Percentiles rank a stretch among this genome's conserved stretches.
Conservation (phyloP, 31 red algal genomes). For the Odonthalia washingtoniensis region DNA sequence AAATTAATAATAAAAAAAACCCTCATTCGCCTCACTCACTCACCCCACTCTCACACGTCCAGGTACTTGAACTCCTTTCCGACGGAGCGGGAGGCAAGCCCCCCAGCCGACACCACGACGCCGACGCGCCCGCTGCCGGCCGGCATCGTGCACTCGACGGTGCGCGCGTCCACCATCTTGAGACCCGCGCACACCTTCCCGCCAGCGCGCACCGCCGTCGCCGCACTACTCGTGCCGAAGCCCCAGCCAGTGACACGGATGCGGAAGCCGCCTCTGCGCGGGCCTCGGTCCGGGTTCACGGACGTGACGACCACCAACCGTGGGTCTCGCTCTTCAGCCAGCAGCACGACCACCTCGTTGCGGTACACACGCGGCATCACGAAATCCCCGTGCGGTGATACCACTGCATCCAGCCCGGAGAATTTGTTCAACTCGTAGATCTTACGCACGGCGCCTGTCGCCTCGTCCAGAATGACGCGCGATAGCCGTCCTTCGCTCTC, state of each 20-base stretch:
- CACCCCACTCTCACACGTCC: too few species aligned
- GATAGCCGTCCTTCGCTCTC: constrained; percentile 47
- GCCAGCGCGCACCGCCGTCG: background rate
- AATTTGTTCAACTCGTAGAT: constrained; percentile 34
- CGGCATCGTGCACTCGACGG: background rate
- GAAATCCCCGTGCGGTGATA: constrained; percentile 50
- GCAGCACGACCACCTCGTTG: constrained; percentile 35
- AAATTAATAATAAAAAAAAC: too few species aligned
- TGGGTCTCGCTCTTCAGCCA: constrained; percentile 41
- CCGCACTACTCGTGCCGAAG: background rate
- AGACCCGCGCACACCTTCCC: background rate
- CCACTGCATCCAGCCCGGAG: constrained; percentile 47
- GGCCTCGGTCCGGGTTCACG: constrained; percentile 64
- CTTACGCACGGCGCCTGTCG: constrained; percentile 11
- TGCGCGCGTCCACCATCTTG: background rate
- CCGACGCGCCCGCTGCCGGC: background rate
- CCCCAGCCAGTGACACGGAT: constrained; percentile 62
- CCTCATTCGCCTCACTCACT: too few species aligned
- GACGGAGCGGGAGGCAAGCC: background rate
- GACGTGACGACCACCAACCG: constrained; percentile 53
- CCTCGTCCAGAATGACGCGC: constrained; percentile 44
- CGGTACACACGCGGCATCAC: constrained; percentile 75
- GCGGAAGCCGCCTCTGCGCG: constrained; percentile 49
- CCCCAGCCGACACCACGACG: background rate
- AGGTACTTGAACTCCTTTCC: background rate